These are phyloP conservation scores for Suhomyces yuchorum DNA, from an alignment of 1,139 yeast genomes.

Conservation along the genomic window DNA sequence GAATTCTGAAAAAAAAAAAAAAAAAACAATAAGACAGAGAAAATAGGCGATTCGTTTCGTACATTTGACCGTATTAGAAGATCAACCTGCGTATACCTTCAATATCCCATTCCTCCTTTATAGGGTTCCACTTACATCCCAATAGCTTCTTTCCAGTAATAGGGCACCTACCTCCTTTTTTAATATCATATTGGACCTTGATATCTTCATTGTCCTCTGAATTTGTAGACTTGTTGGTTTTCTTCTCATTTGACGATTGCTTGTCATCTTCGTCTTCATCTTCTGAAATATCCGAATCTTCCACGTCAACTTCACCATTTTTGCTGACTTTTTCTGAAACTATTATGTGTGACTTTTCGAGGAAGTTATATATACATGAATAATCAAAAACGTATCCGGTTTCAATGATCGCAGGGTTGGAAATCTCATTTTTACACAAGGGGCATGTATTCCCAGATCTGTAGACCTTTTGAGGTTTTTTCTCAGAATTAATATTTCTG, in stretches of 20 bases:
- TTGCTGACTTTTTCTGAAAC: constrained; percentile 25
- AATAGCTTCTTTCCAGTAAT: constrained; percentile 72
- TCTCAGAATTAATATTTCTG: constrained; percentile 4
- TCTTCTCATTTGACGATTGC: constrained; percentile 15
- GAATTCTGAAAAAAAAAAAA: too few species aligned
- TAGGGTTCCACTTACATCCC: constrained; percentile 68
- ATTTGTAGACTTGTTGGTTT: constrained; percentile 17
- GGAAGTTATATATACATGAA: constrained; percentile 73
- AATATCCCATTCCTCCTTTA: constrained; percentile 66
- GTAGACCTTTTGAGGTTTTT: constrained; percentile 20
- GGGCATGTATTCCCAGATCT: constrained; percentile 58
- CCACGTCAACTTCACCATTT: constrained; percentile 20
- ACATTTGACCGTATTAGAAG: constrained; percentile 35
- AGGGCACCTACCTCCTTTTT: constrained; percentile 80
- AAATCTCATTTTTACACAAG: constrained; percentile 64
- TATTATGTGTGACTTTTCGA: constrained; percentile 50
- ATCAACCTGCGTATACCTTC: constrained; percentile 75
- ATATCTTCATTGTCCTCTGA: background rate
- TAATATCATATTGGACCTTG: constrained; percentile 23
- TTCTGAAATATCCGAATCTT: constrained; percentile 21
- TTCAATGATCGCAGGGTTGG: constrained; percentile 84
- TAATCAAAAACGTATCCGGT: constrained; percentile 92
- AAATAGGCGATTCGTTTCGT: too few species aligned
- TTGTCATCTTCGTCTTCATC: constrained; percentile 16
- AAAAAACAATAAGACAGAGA: too few species aligned